phyloP scores from a whole-genome alignment of 2,329 filamentous ascomycete genomes.

The Ophiostoma montium region DNA sequence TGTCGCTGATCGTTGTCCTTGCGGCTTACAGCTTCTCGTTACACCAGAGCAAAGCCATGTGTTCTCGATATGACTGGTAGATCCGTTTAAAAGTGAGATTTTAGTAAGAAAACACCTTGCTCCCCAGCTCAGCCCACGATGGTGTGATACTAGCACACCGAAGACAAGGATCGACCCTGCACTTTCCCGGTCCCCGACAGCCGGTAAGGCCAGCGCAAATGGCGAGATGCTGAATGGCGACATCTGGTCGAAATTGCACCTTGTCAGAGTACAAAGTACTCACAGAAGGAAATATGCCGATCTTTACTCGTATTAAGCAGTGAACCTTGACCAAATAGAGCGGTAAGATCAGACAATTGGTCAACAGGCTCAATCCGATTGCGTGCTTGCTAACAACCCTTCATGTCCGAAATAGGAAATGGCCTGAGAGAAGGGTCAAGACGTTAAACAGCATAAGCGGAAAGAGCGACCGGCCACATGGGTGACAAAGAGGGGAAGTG shows the following conservation, averaged over 20 bases:
- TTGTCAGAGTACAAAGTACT: background rate
- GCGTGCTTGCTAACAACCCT: constrained; percentile 8
- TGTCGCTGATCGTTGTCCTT: too few relatives aligned
- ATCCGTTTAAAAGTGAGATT: too few relatives aligned
- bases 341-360: constrained; percentile 1
- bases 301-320: too few relatives aligned
- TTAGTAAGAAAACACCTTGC: too few relatives aligned
- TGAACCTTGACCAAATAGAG: background rate
- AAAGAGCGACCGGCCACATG: background rate
- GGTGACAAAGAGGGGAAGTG: background rate
- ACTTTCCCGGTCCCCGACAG: background rate
- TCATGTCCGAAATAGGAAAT: constrained; percentile 7
- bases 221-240: constrained; percentile 4
- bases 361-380: constrained; percentile 2
- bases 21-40: too few relatives aligned
- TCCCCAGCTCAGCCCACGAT: background rate
- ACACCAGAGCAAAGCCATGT: too few relatives aligned
- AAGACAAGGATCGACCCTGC: background rate
- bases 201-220: background rate
- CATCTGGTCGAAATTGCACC: constrained; percentile 1
- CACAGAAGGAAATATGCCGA: too few relatives aligned
- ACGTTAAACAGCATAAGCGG: background rate
- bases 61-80: too few relatives aligned
- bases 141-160: background rate
- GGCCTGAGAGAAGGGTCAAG: background rate